Percentiles rank a stretch among this genome's conserved stretches.
phyloP scores from a whole-genome alignment of 768 basidiomycete genomes.

The Auriscalpium orientale region DNA sequence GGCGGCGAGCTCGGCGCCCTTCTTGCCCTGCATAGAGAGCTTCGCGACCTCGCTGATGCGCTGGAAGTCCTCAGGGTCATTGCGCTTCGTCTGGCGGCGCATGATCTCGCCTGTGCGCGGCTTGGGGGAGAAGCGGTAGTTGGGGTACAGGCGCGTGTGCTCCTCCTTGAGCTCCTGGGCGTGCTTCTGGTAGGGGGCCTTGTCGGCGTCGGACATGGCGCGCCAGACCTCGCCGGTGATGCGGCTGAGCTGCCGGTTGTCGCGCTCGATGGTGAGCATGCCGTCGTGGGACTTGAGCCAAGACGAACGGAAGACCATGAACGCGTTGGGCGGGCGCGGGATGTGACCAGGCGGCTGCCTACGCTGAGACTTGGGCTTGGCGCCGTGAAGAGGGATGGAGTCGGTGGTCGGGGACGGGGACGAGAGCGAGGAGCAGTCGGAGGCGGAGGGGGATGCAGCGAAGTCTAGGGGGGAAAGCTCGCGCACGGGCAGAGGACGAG shows the following conservation, averaged over 20 bases:
- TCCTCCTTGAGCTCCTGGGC: conserved; percentile 16
- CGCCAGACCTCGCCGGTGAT: conserved; percentile 20
- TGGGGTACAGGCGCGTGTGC: conserved; percentile 17
- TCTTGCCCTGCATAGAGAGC: conserved; percentile 5
- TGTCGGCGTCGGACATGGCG: conserved; percentile 13
- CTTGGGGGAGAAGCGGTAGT: conserved; percentile 16
- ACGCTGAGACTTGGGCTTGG: background rate
- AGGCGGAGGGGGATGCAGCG: background rate
- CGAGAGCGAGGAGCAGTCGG: background rate
- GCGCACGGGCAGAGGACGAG: background rate
- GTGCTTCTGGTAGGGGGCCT: conserved; percentile 15
- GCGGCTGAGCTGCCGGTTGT: conserved; percentile 17
- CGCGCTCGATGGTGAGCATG: conserved; percentile 14
- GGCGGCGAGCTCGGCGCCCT: conserved; percentile 1
- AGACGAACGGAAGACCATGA: conserved; percentile 21
- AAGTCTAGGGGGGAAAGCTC: background rate
- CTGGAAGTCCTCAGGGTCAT: conserved; percentile 7
- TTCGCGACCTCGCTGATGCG: conserved; percentile 8
- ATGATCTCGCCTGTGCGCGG: conserved; percentile 1
- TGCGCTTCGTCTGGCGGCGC: conserved; percentile 8
- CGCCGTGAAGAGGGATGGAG: background rate
- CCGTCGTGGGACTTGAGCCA: conserved; percentile 17
- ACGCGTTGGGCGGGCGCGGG: conserved; percentile 19
- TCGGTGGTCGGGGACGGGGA: background rate
- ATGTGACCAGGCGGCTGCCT: conserved; percentile 5